Conservation (phyloP, 2,329 filamentous ascomycete genomes). For the Gremmenia infestans region DNA sequence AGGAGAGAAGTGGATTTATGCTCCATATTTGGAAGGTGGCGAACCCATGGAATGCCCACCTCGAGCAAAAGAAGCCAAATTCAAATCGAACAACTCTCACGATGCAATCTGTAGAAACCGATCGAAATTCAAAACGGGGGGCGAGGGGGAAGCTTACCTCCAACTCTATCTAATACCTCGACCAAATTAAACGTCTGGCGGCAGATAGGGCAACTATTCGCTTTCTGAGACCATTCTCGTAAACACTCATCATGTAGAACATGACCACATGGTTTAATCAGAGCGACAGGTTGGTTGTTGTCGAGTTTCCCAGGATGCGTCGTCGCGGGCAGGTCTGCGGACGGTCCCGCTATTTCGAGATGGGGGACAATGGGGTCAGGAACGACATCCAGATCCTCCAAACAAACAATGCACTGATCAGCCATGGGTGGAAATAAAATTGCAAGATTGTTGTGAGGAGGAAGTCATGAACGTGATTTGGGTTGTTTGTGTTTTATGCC, state of each 20-base stretch:
- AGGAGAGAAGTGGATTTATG: background rate
- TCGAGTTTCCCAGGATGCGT: conserved; percentile 20
- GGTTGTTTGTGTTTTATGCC: background rate
- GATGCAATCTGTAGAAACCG: too few relatives aligned
- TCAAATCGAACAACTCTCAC: background rate
- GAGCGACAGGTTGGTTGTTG: conserved; percentile 40
- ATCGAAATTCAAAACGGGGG: conserved; percentile 4
- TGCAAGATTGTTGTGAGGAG: conserved; percentile 16
- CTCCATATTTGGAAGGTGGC: background rate
- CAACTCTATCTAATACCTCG: conserved; percentile 72
- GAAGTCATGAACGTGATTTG: conserved; percentile 27
- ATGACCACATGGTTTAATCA: conserved; percentile 77
- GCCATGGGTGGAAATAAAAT: conserved; percentile 33
- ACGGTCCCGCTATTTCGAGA: conserved; percentile 19
- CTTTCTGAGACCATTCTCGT: conserved; percentile 90
- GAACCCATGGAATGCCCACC: too few relatives aligned
- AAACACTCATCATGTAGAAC: conserved; percentile 89
- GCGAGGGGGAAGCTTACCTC: conserved; percentile 54
- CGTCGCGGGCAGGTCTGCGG: conserved; percentile 15
- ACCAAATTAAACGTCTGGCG: conserved; percentile 87
- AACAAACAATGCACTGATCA: conserved; percentile 67
- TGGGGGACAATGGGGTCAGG: conserved; percentile 17
- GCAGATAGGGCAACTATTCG: conserved; percentile 97
- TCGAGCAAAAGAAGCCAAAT: too few relatives aligned
- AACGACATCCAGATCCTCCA: conserved; percentile 49